These are phyloP conservation scores for Aspergillus affinis DNA, from an alignment of 495 filamentous ascomycete species.

Conservation along the genomic window DNA sequence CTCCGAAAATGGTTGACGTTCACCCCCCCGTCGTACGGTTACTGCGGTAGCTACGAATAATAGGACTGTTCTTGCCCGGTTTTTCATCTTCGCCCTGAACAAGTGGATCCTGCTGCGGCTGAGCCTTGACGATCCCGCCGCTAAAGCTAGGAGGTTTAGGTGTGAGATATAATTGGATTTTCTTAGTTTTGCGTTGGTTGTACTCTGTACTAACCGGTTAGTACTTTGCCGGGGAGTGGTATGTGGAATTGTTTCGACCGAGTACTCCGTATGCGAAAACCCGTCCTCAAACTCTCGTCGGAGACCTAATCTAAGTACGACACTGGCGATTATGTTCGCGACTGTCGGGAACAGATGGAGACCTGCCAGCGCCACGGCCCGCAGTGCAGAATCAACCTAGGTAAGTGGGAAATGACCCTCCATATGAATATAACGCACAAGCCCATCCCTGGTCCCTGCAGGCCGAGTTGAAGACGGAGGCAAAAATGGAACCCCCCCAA, in stretches of 20 bases:
- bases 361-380: slow-evolving; percentile 8
- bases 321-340: background rate
- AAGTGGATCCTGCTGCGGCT: slow-evolving; percentile 11
- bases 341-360: slow-evolving; percentile 1
- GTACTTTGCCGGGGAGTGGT: background rate
- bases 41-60: background rate
- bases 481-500: background rate
- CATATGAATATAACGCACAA: slow-evolving; percentile 7
- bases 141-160: slow-evolving; percentile 2
- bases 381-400: slow-evolving; percentile 9
- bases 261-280: background rate
- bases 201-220: background rate
- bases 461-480: slow-evolving; percentile 2
- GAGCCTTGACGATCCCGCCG: slow-evolving; percentile 17
- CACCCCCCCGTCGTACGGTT: background rate
- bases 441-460: slow-evolving; percentile 13
- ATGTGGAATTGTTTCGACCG: background rate
- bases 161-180: background rate
- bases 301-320: no score
- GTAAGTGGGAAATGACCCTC: background rate
- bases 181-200: background rate
- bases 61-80: background rate
- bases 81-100: background rate
- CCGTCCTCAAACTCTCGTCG: no score
- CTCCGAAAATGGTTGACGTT: background rate